Conservation (phyloP, 2,329 filamentous ascomycete species). For the Fusarium irregulare region DNA sequence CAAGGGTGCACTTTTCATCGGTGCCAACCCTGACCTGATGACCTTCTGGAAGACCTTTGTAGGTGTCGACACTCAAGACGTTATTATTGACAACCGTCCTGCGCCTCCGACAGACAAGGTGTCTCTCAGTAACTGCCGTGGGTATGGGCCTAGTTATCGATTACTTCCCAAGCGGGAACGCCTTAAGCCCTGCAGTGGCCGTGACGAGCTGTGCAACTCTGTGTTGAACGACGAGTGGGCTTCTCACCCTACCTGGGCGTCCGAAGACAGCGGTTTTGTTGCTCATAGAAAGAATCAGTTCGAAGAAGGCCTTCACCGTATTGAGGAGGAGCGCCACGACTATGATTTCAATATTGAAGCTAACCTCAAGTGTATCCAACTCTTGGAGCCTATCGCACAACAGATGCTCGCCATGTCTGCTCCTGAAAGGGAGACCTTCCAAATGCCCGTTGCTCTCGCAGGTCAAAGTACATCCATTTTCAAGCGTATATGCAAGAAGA, state of each 20-base stretch:
- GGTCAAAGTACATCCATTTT: constrained; percentile 97
- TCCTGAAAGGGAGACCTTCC: constrained; percentile 77
- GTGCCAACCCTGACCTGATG: constrained; percentile 89
- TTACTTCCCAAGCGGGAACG: constrained; percentile 90
- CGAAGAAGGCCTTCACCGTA: constrained; percentile 93
- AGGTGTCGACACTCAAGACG: constrained; percentile 79
- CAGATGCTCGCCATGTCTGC: constrained; percentile 85
- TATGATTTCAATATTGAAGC: constrained; percentile 99
- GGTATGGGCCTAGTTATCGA: constrained; percentile 95
- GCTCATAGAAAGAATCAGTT: constrained; percentile 96
- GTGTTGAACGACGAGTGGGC: constrained; percentile 99
- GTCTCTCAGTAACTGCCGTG: constrained; percentile 94
- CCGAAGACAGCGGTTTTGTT: constrained; percentile 96
- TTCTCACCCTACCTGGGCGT: constrained; percentile 98
- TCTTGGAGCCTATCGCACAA: constrained; percentile 93
- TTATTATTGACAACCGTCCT: constrained; percentile 81
- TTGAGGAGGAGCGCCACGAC: constrained; percentile 97
- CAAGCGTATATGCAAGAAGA: constrained; percentile 96
- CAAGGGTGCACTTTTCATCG: constrained; percentile 87
- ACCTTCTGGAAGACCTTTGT: constrained; percentile 88
- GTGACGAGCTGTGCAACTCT: constrained; percentile 91
- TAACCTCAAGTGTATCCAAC: constrained; percentile 92
- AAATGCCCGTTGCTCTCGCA: constrained; percentile 84
- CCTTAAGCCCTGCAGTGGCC: constrained; percentile 90
- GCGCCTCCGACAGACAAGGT: constrained; percentile 82